Percentiles rank a stretch among this genome's conserved stretches.
Conservation (phyloP, 2,329 filamentous ascomycete species). For the Nemania abortiva region DNA sequence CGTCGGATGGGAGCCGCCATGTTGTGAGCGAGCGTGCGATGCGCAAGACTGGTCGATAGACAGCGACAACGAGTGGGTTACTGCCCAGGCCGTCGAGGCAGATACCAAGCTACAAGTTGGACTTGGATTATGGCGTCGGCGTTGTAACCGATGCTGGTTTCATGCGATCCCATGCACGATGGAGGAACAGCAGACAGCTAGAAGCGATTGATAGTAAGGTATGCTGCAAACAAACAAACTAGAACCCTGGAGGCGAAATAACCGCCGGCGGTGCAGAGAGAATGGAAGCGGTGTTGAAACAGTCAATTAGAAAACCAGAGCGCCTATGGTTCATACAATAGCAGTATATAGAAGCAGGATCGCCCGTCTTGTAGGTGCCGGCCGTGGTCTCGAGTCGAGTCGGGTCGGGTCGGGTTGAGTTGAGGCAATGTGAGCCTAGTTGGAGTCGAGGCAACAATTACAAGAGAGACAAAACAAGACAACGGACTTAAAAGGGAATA, state of each 20-base stretch:
- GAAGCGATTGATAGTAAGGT: constrained; percentile 32
- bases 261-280: constrained; percentile 50
- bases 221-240: constrained; percentile 30
- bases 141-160: constrained; percentile 47
- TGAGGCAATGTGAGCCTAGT: constrained; percentile 26
- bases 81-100: constrained; percentile 12
- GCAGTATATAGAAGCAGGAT: constrained; percentile 35
- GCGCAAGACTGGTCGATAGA: constrained; percentile 31
- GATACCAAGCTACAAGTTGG: constrained; percentile 34
- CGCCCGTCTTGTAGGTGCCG: constrained; percentile 23
- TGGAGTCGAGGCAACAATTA: constrained; percentile 37
- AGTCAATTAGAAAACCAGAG: constrained; percentile 48
- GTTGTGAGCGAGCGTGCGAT: constrained; percentile 41
- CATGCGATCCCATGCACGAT: constrained; percentile 45
- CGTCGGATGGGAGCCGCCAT: constrained; percentile 68
- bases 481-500: constrained; percentile 31
- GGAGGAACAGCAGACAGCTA: constrained; percentile 41
- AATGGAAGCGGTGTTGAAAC: constrained; percentile 36
- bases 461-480: constrained; percentile 36
- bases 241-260: constrained; percentile 48
- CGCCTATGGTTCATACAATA: constrained; percentile 36
- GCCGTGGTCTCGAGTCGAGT: constrained; percentile 28
- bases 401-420: constrained; percentile 32
- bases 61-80: constrained; percentile 28
- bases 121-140: constrained; percentile 49